Conservation (phyloP, 1,139 yeast genomes). For the Protomyces arabidopsidicola region DNA sequence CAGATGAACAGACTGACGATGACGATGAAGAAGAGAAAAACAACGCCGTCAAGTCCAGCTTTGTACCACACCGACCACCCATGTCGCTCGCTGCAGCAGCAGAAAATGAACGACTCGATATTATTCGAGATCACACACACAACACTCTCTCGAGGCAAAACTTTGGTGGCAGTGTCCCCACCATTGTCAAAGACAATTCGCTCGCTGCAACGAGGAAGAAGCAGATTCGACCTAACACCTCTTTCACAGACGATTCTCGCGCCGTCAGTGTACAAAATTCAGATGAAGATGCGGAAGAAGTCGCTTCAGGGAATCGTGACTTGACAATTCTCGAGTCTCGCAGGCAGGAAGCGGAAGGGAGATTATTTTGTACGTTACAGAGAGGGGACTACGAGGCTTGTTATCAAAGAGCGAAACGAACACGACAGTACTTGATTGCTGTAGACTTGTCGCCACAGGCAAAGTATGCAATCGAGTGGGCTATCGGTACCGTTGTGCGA, state of each 20-base stretch:
- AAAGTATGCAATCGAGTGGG: conserved; percentile 81
- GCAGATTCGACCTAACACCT: conserved; percentile 17
- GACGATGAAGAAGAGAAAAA: conserved; percentile 35
- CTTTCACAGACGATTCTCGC: conserved; percentile 5
- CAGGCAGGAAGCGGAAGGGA: conserved; percentile 48
- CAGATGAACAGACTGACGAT: conserved; percentile 30
- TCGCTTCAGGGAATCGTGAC: conserved; percentile 43
- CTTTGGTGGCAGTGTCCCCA: not conserved
- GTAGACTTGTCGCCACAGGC: conserved; percentile 84
- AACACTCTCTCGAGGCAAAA: conserved; percentile 8
- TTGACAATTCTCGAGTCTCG: conserved; percentile 49
- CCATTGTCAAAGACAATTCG: conserved; percentile 15
- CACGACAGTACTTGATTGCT: conserved; percentile 63
- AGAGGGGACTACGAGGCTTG: conserved; percentile 58
- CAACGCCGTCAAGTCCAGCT: not conserved
- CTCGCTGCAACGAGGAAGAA: conserved; percentile 16
- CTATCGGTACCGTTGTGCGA: conserved; percentile 77
- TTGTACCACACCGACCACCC: conserved; percentile 3
- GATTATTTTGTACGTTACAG: conserved; percentile 64
- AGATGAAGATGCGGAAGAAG: conserved; percentile 18
- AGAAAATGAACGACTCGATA: conserved; percentile 21
- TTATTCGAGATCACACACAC: conserved; percentile 12
- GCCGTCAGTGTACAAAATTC: not conserved
- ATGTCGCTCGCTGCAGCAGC: conserved; percentile 25
- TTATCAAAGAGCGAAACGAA: conserved; percentile 50